Percentiles rank a stretch among this genome's conserved stretches.
These are phyloP conservation scores for Boechera divaricarpa DNA, from an alignment of 345 rosid species.

Conservation along the genomic window DNA sequence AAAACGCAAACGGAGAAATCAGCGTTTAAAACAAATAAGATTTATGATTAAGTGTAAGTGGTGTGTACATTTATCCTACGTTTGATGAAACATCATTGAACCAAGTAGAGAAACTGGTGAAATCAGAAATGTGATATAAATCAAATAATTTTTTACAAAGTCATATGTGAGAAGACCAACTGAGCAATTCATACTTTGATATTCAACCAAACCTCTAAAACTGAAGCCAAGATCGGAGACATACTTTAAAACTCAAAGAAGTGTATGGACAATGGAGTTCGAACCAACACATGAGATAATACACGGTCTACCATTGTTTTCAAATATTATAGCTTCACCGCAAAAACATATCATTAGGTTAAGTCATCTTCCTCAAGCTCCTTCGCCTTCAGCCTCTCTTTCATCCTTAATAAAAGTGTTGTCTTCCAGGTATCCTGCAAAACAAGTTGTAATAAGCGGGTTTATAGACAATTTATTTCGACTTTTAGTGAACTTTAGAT, in stretches of 20 bases:
- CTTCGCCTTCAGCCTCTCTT: no score
- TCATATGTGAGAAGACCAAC: neutral
- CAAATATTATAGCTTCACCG: no score
- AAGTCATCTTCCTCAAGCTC: no score
- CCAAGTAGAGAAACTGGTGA: neutral
- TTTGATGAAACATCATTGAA: slow-evolving; percentile 2
- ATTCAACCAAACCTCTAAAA: slow-evolving; percentile 1
- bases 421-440: no score
- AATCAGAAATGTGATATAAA: neutral
- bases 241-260: neutral
- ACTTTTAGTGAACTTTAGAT: no score
- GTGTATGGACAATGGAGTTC: neutral
- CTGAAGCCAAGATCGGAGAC: neutral
- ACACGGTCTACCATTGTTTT: no score
- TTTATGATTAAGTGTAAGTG: slow-evolving; percentile 6
- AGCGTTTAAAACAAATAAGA: neutral
- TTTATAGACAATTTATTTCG: no score
- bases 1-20: neutral
- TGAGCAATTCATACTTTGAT: neutral
- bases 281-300: no score
- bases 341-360: no score
- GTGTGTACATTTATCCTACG: slow-evolving; percentile 10
- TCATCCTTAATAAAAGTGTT: no score
- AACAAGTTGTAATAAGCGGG: no score
- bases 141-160: neutral